Conservation (phyloP, 257 asterid species). For the Parsonsia alboflavescens region DNA sequence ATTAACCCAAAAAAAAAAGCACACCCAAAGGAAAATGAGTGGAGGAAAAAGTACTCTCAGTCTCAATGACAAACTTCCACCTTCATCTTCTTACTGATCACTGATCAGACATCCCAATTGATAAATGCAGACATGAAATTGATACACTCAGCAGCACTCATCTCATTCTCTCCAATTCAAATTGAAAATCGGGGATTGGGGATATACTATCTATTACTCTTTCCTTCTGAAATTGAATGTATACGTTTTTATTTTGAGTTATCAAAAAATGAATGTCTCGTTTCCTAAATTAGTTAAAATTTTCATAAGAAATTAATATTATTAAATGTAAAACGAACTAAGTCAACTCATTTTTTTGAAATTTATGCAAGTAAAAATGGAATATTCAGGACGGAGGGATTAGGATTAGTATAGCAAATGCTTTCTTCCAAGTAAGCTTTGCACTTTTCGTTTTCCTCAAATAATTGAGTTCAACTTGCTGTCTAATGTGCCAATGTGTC, state of each 20-base stretch:
- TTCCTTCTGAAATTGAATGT: no score
- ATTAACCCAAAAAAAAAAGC: background rate
- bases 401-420: background rate
- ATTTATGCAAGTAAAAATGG: no score
- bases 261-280: no score
- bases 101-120: constrained; percentile 1
- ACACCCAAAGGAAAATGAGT: background rate
- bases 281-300: no score
- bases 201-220: no score
- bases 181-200: background rate
- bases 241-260: no score
- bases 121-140: background rate
- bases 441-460: background rate
- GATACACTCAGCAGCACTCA: background rate
- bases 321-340: no score
- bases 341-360: no score
- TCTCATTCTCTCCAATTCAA: no score
- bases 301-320: no score
- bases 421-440: background rate
- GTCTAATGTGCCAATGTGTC: background rate
- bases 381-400: no score
- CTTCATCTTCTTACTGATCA: background rate
- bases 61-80: background rate
- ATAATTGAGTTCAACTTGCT: constrained; percentile 5
- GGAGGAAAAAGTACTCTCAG: no score